Conservation (phyloP, 352 stramenopile genomes). For the Phytophthora podocarpi region DNA sequence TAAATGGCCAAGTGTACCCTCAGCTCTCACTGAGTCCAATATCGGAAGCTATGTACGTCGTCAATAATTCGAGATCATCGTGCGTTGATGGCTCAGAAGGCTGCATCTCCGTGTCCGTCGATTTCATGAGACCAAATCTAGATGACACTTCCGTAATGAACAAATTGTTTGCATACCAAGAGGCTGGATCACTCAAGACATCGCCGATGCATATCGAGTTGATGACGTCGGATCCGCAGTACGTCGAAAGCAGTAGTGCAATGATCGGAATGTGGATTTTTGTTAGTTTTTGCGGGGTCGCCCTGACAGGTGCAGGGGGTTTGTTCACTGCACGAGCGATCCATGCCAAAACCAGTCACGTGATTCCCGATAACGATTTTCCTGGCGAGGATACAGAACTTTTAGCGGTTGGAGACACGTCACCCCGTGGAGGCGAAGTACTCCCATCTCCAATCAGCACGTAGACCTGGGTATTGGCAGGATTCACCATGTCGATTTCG, state of each 20-base stretch:
- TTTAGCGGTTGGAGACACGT: constrained; percentile 22
- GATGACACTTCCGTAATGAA: constrained; percentile 36
- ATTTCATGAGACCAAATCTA: constrained; percentile 39
- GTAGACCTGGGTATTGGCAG: too few relatives aligned
- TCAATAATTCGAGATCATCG: constrained; percentile 48
- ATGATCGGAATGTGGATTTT: constrained; percentile 71
- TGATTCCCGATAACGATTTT: constrained; percentile 40
- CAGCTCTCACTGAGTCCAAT: constrained; percentile 44
- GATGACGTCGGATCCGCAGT: constrained; percentile 44
- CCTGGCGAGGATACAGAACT: constrained; percentile 25
- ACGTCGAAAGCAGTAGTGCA: constrained; percentile 41
- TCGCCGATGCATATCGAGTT: constrained; percentile 53
- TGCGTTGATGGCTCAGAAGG: constrained; percentile 33
- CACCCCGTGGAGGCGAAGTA: constrained; percentile 11
- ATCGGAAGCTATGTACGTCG: constrained; percentile 53
- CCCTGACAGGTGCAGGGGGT: constrained; percentile 26
- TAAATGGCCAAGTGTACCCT: constrained; percentile 44
- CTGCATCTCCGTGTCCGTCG: constrained; percentile 50
- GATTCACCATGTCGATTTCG: too few relatives aligned
- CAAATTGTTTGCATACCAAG: constrained; percentile 60
- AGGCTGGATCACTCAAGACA: constrained; percentile 50
- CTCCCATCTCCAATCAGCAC: constrained; percentile 9
- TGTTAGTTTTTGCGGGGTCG: constrained; percentile 53
- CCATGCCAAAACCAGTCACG: constrained; percentile 49
- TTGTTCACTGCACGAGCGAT: constrained; percentile 48